Conservation (phyloP, 2,329 filamentous ascomycete species). For the Triangularia verruculosa region DNA sequence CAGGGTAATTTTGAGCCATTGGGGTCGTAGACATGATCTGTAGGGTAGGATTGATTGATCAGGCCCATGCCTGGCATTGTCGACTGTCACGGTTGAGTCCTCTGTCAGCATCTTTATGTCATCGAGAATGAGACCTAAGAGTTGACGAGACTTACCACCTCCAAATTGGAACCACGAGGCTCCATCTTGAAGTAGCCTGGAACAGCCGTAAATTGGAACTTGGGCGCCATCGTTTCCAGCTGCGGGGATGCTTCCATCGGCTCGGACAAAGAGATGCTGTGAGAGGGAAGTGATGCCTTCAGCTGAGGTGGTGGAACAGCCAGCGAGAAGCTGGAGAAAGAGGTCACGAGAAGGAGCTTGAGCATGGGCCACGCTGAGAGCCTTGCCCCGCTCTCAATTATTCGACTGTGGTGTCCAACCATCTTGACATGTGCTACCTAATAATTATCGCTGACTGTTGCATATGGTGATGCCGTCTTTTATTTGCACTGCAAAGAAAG, state of each 20-base stretch:
- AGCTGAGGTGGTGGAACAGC: background rate
- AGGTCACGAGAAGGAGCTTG: background rate
- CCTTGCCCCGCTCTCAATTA: background rate
- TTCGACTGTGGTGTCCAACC: background rate
- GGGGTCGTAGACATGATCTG: constrained; percentile 44
- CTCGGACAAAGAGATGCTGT: background rate
- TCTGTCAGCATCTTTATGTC: background rate
- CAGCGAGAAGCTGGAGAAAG: background rate
- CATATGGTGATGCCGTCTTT: background rate
- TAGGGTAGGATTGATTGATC: constrained; percentile 59
- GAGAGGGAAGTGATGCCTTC: background rate
- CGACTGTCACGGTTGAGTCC: background rate
- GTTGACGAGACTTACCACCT: background rate
- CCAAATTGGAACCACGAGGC: background rate
- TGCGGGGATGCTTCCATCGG: background rate
- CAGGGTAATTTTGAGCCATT: constrained; percentile 53
- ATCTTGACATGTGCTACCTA: background rate
- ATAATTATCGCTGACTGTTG: background rate
- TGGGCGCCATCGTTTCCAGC: background rate
- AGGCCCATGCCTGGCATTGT: constrained; percentile 32
- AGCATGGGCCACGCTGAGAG: background rate
- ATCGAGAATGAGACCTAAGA: background rate
- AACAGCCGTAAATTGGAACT: background rate
- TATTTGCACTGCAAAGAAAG: background rate
- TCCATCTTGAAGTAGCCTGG: constrained; percentile 2